phyloP scores from a whole-genome alignment of 768 basidiomycete species.

The Boletellus ananiceps region DNA sequence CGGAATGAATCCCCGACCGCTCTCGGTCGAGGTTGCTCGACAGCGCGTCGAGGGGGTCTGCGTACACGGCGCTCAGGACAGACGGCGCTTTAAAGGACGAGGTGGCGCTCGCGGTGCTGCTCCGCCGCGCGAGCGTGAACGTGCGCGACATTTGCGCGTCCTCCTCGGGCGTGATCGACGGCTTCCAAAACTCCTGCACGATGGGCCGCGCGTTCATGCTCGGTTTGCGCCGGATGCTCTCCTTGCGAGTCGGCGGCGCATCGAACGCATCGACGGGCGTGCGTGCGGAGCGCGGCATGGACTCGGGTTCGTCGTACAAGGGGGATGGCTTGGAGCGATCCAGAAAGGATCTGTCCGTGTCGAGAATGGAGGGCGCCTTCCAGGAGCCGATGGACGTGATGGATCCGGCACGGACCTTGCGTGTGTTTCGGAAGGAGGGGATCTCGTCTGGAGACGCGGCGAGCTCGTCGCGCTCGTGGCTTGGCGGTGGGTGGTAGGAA shows the following conservation, averaged over 20 bases:
- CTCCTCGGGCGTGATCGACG: slow-evolving; percentile 42
- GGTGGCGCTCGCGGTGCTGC: slow-evolving; percentile 46
- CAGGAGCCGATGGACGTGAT: slow-evolving; percentile 24
- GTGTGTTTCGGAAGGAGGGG: slow-evolving; percentile 7
- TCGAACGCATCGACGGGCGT: slow-evolving; percentile 20
- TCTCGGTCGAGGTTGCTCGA: slow-evolving; percentile 24
- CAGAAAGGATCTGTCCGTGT: slow-evolving; percentile 16
- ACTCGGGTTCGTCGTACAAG: slow-evolving; percentile 29
- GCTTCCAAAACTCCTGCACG: slow-evolving; percentile 48
- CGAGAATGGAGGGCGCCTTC: slow-evolving; percentile 24
- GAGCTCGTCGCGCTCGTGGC: slow-evolving; percentile 19
- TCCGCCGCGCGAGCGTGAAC: slow-evolving; percentile 40
- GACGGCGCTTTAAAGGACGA: slow-evolving; percentile 40
- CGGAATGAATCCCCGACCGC: slow-evolving; percentile 20
- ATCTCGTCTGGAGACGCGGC: slow-evolving; percentile 17
- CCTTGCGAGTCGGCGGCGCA: slow-evolving; percentile 13
- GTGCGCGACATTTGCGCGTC: slow-evolving; percentile 40
- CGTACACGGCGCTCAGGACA: slow-evolving; percentile 37
- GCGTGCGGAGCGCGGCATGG: slow-evolving; percentile 18
- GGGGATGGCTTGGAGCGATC: slow-evolving; percentile 20
- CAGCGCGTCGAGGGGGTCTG: slow-evolving; percentile 19
- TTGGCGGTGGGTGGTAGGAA: slow-evolving; percentile 4
- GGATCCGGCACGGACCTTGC: slow-evolving; percentile 27
- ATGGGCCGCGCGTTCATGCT: slow-evolving; percentile 32
- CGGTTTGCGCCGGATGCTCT: slow-evolving; percentile 31